A percentile compares a stretch with the other conserved stretches of the same genome.
phyloP scores from a whole-genome alignment of 441 rosid genomes.

The Erodium trifolium region DNA sequence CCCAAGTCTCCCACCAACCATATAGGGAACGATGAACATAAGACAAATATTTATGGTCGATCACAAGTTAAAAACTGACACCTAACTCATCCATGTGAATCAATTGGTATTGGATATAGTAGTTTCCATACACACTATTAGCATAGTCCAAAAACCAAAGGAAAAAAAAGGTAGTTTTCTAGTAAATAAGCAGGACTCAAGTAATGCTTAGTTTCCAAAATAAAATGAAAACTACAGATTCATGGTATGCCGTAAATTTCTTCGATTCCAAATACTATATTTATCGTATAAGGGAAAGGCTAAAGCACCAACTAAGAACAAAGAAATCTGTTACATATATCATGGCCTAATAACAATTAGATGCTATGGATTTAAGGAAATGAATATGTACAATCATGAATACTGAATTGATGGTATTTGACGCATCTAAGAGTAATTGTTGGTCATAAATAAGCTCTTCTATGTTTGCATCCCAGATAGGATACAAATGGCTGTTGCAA shows the following conservation, averaged over 20 bases:
- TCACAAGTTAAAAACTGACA: background rate
- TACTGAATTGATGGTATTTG: background rate
- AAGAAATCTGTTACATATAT: background rate
- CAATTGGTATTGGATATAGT: background rate
- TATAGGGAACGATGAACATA: background rate
- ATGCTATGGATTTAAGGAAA: background rate
- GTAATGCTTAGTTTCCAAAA: background rate
- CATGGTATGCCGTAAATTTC: background rate
- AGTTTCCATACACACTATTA: too few relatives aligned
- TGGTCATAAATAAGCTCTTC: background rate
- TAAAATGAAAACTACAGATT: background rate
- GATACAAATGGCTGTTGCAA: slow-evolving; percentile 10
- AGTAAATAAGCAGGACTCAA: background rate
- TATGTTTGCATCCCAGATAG: background rate
- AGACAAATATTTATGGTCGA: background rate
- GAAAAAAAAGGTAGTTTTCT: background rate
- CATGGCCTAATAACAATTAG: background rate
- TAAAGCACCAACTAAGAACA: background rate
- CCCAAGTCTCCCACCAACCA: slow-evolving; percentile 2
- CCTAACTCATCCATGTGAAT: background rate
- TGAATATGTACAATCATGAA: background rate
- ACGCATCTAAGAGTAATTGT: background rate
- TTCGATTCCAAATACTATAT: background rate
- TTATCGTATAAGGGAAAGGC: too few relatives aligned
- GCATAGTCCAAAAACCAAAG: background rate